Conservation (phyloP, 1,284 basidiomycete species). For the Macrocystidia cucumis region DNA sequence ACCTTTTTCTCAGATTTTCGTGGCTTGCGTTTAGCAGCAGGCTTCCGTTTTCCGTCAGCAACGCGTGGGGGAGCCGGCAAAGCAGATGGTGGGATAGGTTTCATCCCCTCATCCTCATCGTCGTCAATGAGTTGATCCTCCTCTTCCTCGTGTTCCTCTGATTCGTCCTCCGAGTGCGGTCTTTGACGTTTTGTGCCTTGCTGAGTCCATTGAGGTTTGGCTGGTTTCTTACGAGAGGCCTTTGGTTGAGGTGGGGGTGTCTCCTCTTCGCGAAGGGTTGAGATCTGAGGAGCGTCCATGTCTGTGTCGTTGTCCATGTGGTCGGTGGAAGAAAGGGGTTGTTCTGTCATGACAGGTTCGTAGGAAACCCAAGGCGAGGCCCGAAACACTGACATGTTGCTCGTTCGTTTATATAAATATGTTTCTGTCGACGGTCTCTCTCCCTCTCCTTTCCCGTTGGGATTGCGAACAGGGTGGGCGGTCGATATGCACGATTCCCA, state of each 20-base stretch:
- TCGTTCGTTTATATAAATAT: no score
- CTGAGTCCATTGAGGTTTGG: slow-evolving; percentile 14
- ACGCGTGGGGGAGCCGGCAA: slow-evolving; percentile 21
- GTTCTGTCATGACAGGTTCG: slow-evolving; percentile 21
- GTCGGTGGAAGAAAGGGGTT: slow-evolving; percentile 14
- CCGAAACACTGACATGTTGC: slow-evolving; percentile 31
- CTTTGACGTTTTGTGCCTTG: slow-evolving; percentile 15
- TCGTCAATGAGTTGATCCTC: slow-evolving; percentile 76
- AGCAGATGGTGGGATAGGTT: slow-evolving; percentile 24
- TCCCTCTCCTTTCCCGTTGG: no score
- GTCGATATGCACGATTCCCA: no score
- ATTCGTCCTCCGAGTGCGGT: slow-evolving; percentile 30
- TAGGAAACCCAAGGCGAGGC: slow-evolving; percentile 38
- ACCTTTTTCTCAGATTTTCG: slow-evolving; percentile 35
- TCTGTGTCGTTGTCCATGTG: slow-evolving; percentile 46
- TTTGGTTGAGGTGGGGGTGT: slow-evolving; percentile 49
- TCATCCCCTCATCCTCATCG: slow-evolving; percentile 37
- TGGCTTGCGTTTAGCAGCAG: slow-evolving; percentile 38
- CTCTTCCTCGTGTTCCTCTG: slow-evolving; percentile 59
- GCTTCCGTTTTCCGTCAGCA: slow-evolving; percentile 35
- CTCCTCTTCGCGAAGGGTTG: slow-evolving; percentile 62
- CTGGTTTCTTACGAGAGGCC: slow-evolving; percentile 34
- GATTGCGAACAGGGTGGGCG: no score
- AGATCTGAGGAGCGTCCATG: slow-evolving; percentile 76
- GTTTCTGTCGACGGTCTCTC: no score